Evolutionary conservation across 768 basidiomycete species (phyloP), one percentile per base, ranked within the genome.

Genomic region (Dacryopinax spathularia): DNA sequence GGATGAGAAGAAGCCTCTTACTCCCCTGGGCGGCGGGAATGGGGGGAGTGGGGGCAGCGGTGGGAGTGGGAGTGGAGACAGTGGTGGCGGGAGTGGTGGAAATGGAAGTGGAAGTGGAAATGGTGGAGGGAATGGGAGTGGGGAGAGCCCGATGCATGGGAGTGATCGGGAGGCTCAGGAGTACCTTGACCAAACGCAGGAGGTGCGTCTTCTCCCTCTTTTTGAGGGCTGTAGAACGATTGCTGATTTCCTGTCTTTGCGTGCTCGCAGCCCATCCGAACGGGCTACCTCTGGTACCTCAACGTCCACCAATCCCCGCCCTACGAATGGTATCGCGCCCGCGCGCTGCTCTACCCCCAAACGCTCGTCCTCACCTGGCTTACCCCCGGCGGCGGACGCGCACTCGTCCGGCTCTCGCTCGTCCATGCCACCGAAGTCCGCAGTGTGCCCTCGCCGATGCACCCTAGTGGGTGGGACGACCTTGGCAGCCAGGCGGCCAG

Each of bases 321-420:
- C 0, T 92, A 85, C 73, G 75, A 79, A 65, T 91, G 88, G 89
- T 83, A 85, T 75, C 80, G 89, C 66, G 92, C 84, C 69, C 88
- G 89, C 70, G 91, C 86, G 0, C 78, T 90, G 48, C 78, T 89
- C 0, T 94, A 88, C 70, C 89, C 84, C n/a, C 83, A 89, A 66
- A 85, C 88, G 76, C 79, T 96, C 1, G 75, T 93, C 1, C 79
- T 96, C 2, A 89, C 88, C 10, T 96, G 93, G 93, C 79, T 89
- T 63, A 86, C 89, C 4, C 82, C 87, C 0, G 86, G 85, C 15
- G 91, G 90, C 0, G 87, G 89, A 1, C 79, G 89, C 10, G 91
- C 91, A 0, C 84, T 91, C 41, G 89, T 94, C 1, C 90, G 89
- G 0, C 75, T 95, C 16, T 93, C 95, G 73, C 73, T 96, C 1